phyloP scores from a whole-genome alignment of 192 early-diverging fungal genomes.

The Gaertneriomyces sp. region DNA sequence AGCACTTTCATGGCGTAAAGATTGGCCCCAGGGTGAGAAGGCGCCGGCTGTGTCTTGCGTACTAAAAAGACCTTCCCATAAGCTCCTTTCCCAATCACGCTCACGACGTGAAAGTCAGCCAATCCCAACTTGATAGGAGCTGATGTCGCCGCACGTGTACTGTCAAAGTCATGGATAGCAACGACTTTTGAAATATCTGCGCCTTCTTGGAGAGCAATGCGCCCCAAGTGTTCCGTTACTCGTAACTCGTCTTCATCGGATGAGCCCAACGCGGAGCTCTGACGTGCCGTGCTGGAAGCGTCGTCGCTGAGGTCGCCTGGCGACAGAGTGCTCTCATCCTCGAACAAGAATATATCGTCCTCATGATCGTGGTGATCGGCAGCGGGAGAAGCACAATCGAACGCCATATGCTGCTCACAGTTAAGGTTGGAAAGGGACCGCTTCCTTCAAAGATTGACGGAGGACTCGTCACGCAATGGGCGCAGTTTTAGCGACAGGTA shows the following conservation, averaged over 20 bases:
- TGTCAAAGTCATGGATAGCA: slow-evolving; percentile 15
- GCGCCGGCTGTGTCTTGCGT: slow-evolving; percentile 40
- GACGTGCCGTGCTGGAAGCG: too few species aligned
- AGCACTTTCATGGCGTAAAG: slow-evolving; percentile 92
- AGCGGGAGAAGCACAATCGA: too few species aligned
- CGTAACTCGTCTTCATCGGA: neutral
- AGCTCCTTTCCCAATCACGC: slow-evolving; percentile 67
- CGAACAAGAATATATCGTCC: neutral
- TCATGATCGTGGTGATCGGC: too few species aligned
- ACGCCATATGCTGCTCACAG: too few species aligned
- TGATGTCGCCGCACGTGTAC: neutral
- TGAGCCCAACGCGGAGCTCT: neutral
- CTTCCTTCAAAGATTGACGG: too few species aligned
- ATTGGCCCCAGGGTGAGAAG: slow-evolving; percentile 5
- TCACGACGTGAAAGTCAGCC: slow-evolving; percentile 57
- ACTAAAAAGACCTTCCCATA: slow-evolving; percentile 85
- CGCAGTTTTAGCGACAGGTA: too few species aligned
- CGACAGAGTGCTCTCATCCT: neutral
- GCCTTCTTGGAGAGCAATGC: neutral
- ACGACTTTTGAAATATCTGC: slow-evolving; percentile 19
- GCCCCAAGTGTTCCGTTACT: neutral
- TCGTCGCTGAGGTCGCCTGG: neutral
- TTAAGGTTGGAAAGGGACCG: too few species aligned
- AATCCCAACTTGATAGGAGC: slow-evolving; percentile 25
- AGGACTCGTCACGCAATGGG: too few species aligned